phyloP scores from a whole-genome alignment of 495 filamentous ascomycete species.

The Aspergillus diversus region DNA sequence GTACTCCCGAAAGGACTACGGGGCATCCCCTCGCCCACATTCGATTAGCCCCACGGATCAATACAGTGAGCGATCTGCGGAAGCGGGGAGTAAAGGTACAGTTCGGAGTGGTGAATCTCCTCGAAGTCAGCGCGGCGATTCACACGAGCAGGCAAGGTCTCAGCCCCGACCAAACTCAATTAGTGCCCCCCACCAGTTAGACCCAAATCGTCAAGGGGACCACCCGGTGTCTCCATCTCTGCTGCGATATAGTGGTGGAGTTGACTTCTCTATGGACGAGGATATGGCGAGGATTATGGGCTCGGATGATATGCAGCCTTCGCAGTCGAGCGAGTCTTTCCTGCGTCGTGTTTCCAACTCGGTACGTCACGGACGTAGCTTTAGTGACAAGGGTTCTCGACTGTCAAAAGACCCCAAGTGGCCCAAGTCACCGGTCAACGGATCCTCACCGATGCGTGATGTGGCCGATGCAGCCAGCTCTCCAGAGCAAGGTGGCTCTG shows the following conservation, averaged over 20 bases:
- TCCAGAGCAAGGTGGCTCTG: constrained; percentile 56
- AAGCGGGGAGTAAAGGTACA: constrained; percentile 23
- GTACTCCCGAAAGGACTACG: constrained; percentile 40
- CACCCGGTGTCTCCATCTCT: constrained; percentile 64
- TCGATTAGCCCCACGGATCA: constrained; percentile 24
- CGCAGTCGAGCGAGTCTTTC: constrained; percentile 62
- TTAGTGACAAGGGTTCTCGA: constrained; percentile 68
- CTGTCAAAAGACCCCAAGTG: constrained; percentile 57
- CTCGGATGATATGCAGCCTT: constrained; percentile 61
- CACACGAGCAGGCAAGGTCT: constrained; percentile 32
- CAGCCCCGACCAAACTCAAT: constrained; percentile 57
- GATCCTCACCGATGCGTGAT: constrained; percentile 62
- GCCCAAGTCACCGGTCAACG: constrained; percentile 74
- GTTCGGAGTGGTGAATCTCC: constrained; percentile 45
- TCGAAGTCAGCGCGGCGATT: constrained; percentile 64
- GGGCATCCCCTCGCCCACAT: constrained; percentile 30
- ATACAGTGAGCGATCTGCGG: constrained; percentile 22
- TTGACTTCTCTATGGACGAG: constrained; percentile 87
- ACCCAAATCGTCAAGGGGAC: constrained; percentile 39
- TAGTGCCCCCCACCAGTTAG: constrained; percentile 47
- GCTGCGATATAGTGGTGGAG: constrained; percentile 71
- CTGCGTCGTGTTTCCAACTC: constrained; percentile 88
- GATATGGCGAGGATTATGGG: constrained; percentile 83
- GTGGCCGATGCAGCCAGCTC: constrained; percentile 72
- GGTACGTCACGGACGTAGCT: constrained; percentile 90